Conservation (phyloP, 331 rosid species). For the Spiraea crenata region DNA sequence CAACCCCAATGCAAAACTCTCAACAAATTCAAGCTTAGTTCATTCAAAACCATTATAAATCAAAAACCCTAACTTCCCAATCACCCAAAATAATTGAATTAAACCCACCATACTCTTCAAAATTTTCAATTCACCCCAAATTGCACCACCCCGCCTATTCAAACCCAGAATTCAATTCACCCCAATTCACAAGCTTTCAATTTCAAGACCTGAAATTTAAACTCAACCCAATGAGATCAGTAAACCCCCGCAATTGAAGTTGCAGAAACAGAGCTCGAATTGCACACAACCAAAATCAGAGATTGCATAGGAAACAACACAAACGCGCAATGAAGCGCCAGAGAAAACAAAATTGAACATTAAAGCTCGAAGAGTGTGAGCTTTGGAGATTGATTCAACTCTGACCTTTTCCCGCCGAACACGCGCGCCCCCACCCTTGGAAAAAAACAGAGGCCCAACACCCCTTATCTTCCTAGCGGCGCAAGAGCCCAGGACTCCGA, state of each 20-base stretch:
- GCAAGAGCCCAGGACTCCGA: too few relatives aligned
- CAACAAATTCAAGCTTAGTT: slow-evolving; percentile 37
- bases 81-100: slow-evolving; percentile 40
- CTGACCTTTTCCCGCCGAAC: too few relatives aligned
- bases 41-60: slow-evolving; percentile 35
- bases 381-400: too few relatives aligned
- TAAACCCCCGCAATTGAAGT: slow-evolving; percentile 38
- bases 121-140: slow-evolving; percentile 36
- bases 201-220: slow-evolving; percentile 48
- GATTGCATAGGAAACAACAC: too few relatives aligned
- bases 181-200: slow-evolving; percentile 53
- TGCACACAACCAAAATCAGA: slow-evolving; percentile 32
- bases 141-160: slow-evolving; percentile 50
- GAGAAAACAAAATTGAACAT: slow-evolving; percentile 21
- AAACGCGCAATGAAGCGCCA: slow-evolving; percentile 47
- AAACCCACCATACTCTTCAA: slow-evolving; percentile 30
- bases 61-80: slow-evolving; percentile 60
- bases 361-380: slow-evolving; percentile 22
- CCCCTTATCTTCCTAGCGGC: too few relatives aligned
- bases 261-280: slow-evolving; percentile 31
- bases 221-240: slow-evolving; percentile 61
- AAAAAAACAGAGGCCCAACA: too few relatives aligned
- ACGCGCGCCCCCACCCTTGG: too few relatives aligned
- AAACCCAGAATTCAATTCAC: slow-evolving; percentile 37
- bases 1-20: slow-evolving; percentile 39